Percentiles rank a stretch among this genome's conserved stretches.
phyloP scores from a whole-genome alignment of 352 stramenopile genomes.

The Phytophthora niederhauseri region DNA sequence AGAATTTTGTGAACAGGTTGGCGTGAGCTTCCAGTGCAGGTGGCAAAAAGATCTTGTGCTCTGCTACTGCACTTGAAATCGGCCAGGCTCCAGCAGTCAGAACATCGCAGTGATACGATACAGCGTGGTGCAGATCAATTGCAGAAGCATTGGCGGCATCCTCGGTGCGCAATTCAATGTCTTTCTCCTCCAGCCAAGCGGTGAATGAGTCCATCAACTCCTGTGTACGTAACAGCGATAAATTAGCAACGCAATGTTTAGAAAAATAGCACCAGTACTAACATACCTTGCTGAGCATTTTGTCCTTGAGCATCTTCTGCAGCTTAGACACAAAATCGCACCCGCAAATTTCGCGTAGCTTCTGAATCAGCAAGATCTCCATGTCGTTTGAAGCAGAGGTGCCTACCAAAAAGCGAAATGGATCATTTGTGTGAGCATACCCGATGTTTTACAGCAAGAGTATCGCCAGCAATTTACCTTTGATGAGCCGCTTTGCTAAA shows the following conservation, averaged over 20 bases:
- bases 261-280: neutral
- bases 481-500: slow-evolving; percentile 83
- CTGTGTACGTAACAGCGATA: slow-evolving; percentile 29
- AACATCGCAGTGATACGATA: slow-evolving; percentile 79
- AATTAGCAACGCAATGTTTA: slow-evolving; percentile 8
- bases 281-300: slow-evolving; percentile 79
- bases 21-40: slow-evolving; percentile 61
- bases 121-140: slow-evolving; percentile 61
- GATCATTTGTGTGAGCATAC: neutral
- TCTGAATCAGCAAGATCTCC: slow-evolving; percentile 82
- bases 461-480: slow-evolving; percentile 48
- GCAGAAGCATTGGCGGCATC: slow-evolving; percentile 42
- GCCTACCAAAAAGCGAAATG: slow-evolving; percentile 22
- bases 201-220: slow-evolving; percentile 69
- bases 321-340: slow-evolving; percentile 90
- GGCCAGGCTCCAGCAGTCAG: slow-evolving; percentile 86
- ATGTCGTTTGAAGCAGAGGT: slow-evolving; percentile 78
- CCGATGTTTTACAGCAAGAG: neutral
- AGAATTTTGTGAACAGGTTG: slow-evolving; percentile 84
- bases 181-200: slow-evolving; percentile 75
- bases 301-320: slow-evolving; percentile 91
- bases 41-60: slow-evolving; percentile 65
- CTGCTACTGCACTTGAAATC: slow-evolving; percentile 65
- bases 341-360: slow-evolving; percentile 85
- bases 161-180: slow-evolving; percentile 49